Conservation (phyloP, 2,329 filamentous ascomycete genomes). For the Fusarium phyllophilum region DNA sequence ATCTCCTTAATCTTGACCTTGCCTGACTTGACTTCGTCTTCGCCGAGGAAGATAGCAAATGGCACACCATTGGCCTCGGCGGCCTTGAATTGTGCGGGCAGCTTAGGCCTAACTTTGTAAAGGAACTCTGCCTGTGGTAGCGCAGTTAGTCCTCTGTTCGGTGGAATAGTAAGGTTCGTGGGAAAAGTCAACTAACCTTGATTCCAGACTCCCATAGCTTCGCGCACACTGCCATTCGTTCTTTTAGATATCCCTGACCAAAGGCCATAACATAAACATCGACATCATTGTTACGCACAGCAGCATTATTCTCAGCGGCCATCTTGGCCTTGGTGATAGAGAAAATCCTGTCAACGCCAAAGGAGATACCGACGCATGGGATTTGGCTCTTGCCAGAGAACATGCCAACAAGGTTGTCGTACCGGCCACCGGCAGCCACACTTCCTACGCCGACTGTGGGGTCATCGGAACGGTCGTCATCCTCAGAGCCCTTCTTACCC, state of each 20-base stretch:
- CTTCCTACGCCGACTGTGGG: constrained; percentile 87
- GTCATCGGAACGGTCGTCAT: constrained; percentile 77
- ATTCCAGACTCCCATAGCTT: constrained; percentile 87
- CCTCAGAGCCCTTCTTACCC: constrained; percentile 63
- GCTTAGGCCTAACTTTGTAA: constrained; percentile 90
- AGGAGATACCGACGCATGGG: constrained; percentile 75
- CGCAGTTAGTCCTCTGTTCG: constrained; percentile 36
- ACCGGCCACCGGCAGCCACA: constrained; percentile 88
- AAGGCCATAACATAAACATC: constrained; percentile 97
- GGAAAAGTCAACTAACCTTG: constrained; percentile 63
- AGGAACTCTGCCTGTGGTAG: constrained; percentile 78
- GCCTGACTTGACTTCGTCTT: constrained; percentile 85
- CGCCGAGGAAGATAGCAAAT: constrained; percentile 88
- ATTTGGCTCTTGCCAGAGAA: constrained; percentile 87
- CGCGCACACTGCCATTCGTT: constrained; percentile 83
- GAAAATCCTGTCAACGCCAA: constrained; percentile 95
- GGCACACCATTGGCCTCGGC: constrained; percentile 84
- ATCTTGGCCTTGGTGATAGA: constrained; percentile 84
- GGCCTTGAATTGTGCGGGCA: constrained; percentile 89
- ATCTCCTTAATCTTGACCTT: constrained; percentile 88
- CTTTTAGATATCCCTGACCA: constrained; percentile 84
- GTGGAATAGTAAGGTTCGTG: neutral
- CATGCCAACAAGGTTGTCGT: constrained; percentile 94
- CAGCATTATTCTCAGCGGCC: constrained; percentile 68
- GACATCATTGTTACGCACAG: constrained; percentile 70